A percentile compares a stretch with the other conserved stretches of the same genome.
phyloP scores from a whole-genome alignment of 768 basidiomycete genomes.

The Candolleomyces eurysporus region DNA sequence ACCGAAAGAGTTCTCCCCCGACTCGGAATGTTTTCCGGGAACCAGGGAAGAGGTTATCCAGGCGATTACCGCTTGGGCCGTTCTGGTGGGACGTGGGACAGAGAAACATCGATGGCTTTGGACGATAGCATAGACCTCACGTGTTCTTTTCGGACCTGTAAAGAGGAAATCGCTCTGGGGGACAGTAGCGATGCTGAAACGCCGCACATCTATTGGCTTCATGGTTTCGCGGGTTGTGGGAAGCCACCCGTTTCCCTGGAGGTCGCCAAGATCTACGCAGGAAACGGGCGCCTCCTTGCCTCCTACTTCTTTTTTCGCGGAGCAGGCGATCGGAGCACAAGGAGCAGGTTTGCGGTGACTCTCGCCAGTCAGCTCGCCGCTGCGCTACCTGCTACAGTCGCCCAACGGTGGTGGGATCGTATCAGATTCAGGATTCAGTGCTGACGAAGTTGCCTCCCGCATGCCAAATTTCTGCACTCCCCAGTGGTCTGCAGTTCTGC shows the following conservation, averaged over 20 bases:
- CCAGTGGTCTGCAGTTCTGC: too few species aligned
- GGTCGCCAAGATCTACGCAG: slow-evolving; percentile 9
- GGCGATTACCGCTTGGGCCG: neutral
- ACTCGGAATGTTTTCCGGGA: neutral
- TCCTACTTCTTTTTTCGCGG: slow-evolving; percentile 15
- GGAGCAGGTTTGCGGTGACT: slow-evolving; percentile 5
- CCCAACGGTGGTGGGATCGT: too few species aligned
- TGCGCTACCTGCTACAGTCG: slow-evolving; percentile 1
- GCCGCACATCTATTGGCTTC: slow-evolving; percentile 14
- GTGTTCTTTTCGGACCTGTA: too few species aligned
- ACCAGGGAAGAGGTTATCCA: neutral
- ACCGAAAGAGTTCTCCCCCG: neutral
- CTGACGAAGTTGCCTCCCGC: too few species aligned
- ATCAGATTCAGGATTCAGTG: too few species aligned
- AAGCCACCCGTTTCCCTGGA: slow-evolving; percentile 16
- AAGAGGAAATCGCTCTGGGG: too few species aligned
- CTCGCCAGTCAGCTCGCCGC: slow-evolving; percentile 14
- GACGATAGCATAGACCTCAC: neutral
- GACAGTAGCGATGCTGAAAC: too few species aligned
- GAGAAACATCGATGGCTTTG: too few species aligned
- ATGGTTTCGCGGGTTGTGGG: slow-evolving; percentile 17
- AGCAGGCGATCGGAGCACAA: slow-evolving; percentile 1
- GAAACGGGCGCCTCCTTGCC: slow-evolving; percentile 1
- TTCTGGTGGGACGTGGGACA: too few species aligned
- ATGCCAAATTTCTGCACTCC: too few species aligned